Evolutionary conservation across 345 rosid genomes (phyloP).

Genomic region (Rhodamnia argentea): DNA sequence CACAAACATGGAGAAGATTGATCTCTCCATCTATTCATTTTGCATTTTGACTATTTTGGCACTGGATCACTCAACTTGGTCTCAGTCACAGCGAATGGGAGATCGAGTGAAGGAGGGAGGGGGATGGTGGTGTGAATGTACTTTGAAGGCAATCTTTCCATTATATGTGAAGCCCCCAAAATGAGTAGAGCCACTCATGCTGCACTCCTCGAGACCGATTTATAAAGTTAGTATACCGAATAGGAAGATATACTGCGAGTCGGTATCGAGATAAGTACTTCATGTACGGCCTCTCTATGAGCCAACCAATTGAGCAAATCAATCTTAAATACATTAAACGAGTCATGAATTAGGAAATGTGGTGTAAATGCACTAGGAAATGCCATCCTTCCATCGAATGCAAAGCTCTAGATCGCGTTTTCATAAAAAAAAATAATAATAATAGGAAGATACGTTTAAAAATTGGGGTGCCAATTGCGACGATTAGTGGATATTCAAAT

Average conservation of each 20-base stretch:
- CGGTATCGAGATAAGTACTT: not conserved
- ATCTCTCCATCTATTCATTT: not conserved
- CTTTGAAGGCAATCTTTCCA: slow-evolving; percentile 17
- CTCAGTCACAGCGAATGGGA: not conserved
- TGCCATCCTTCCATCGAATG: slow-evolving; percentile 3
- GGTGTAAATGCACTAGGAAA: slow-evolving; percentile 21
- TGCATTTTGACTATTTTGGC: not conserved
- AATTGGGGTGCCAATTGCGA: not conserved
- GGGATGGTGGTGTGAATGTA: slow-evolving; percentile 18
- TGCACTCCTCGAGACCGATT: not conserved
- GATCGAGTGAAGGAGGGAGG: not conserved
- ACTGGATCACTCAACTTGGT: not conserved
- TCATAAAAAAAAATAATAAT: not conserved
- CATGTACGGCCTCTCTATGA: not conserved
- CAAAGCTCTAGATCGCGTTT: not conserved
- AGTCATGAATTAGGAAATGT: not conserved
- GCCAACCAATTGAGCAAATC: not conserved
- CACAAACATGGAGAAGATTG: not conserved
- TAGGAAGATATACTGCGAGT: not conserved
- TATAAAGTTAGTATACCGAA: not conserved
- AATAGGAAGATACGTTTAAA: not conserved
- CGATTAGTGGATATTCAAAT: not conserved
- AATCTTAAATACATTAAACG: not conserved
- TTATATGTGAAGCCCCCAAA: not conserved
- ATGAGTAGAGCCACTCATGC: not conserved